Base-by-base conservation (phyloP, 192 early-diverging fungal species). In the Coemansia pectinata region DNA sequence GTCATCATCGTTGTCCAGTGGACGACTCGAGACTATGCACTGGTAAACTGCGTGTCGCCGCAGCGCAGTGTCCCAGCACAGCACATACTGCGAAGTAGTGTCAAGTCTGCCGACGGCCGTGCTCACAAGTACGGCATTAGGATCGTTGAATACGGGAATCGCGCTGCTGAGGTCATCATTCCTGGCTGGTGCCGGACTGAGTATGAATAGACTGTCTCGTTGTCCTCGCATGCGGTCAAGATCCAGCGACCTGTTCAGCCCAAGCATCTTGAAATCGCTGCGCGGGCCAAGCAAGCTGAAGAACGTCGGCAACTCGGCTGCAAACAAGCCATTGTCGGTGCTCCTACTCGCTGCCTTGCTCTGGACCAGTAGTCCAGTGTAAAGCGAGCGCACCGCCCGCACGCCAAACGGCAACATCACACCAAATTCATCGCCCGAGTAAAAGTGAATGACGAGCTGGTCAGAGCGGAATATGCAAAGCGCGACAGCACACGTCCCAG, bases 231-330 rank as follows among this genome's bases (percentile, higher is more conserved):
- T 41, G 15, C 61, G 62, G 33, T 77, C 62, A 34, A 70, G 53
- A 55, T 82, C 79, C 5, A 62, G 42, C 4, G 67, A 39, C 0
- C 68, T 69, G 29, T 69, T 67, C 9, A 83, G 41, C 8, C 80
- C 80, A 21, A 83, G 68, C 75, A 83, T 74, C 42, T 66, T 84
- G 33, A 84, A 84, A 59, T 84, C 77, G 48, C 73, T 60, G 11
- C 70, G 76, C 9, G 77, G 73, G 1, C 77, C 67, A 8, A 73
- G 70, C 57, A 84, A 41, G 53, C 81, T 79, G 65, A 84, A 84
- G 41, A 79, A 63, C 17, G 65, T 73, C 5, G 77, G 77, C 31
- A 79, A 40, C 27, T 45, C 66, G n/a, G 62, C 33, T 2, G 67
- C 45, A 67, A 75, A 70, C 34, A 50, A 12, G 36, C 65, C 64